Conservation (phyloP, 306 rosid species). For the Delonix regia region DNA sequence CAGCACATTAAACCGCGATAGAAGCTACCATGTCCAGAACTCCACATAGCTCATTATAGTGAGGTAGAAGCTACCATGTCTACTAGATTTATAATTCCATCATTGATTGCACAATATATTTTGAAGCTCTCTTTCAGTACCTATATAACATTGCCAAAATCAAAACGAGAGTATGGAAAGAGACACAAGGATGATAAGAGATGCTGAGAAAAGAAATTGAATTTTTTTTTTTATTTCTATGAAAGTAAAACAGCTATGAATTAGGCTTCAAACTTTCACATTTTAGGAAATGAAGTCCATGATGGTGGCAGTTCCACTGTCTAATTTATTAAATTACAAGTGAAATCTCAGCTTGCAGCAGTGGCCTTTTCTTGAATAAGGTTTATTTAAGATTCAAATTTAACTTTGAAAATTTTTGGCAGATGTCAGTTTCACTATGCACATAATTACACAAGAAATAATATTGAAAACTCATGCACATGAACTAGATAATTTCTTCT, state of each 20-base stretch:
- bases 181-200: not conserved
- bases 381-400: not conserved
- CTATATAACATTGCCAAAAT: constrained; percentile 47
- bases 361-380: not conserved
- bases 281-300: not conserved
- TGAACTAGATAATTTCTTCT: not conserved
- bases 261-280: not conserved
- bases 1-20: constrained; percentile 14
- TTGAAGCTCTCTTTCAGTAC: constrained; percentile 97
- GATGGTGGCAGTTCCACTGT: not conserved
- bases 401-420: not conserved
- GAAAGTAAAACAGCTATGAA: not conserved
- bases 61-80: constrained; percentile 69
- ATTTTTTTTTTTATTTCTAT: not conserved
- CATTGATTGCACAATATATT: constrained; percentile 87
- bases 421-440: constrained; percentile 12
- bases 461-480: not conserved
- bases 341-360: constrained; percentile 13
- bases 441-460: not conserved
- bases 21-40: constrained; percentile 73
- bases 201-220: not conserved
- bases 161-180: not conserved
- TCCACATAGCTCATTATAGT: not conserved
- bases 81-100: constrained; percentile 96
- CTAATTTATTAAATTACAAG: not conserved